phyloP scores from a whole-genome alignment of 768 basidiomycete genomes.

The Cubamyces sp. region DNA sequence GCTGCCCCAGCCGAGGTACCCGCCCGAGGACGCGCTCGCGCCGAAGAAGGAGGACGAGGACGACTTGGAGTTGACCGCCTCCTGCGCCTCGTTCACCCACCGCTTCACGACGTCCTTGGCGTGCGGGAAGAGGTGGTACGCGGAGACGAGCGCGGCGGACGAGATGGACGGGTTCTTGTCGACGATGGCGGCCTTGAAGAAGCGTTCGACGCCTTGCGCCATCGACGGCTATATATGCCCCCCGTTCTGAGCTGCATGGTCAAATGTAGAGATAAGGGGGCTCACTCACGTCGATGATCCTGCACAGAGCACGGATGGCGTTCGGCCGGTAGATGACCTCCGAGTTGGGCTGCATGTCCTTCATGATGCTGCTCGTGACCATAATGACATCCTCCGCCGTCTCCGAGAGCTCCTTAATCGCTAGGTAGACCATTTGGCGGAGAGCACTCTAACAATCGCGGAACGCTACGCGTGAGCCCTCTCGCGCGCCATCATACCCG shows the following conservation, averaged over 20 bases:
- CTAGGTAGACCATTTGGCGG: constrained; percentile 96
- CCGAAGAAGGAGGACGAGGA: constrained; percentile 65
- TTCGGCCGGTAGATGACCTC: constrained; percentile 99
- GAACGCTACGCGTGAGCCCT: not conserved
- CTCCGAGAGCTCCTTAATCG: constrained; percentile 95
- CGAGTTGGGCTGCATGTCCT: constrained; percentile 99
- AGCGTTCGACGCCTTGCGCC: constrained; percentile 97
- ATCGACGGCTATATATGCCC: constrained; percentile 78
- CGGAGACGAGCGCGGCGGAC: constrained; percentile 93
- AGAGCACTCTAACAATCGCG: constrained; percentile 71
- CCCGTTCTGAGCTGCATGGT: not conserved
- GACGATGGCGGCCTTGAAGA: constrained; percentile 99
- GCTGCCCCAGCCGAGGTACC: constrained; percentile 77
- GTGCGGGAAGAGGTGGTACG: constrained; percentile 93
- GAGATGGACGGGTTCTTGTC: constrained; percentile 96
- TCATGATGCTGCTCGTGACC: constrained; percentile 99
- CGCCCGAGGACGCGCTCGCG: constrained; percentile 46
- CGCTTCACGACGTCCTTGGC: constrained; percentile 96
- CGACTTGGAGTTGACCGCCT: constrained; percentile 90
- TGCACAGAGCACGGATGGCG: constrained; percentile 92
- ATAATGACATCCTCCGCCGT: constrained; percentile 99
- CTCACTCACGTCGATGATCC: constrained; percentile 91
- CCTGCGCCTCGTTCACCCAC: constrained; percentile 99
- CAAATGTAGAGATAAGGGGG: not conserved
- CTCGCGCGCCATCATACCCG: constrained; percentile 2